Evolutionary conservation across 352 stramenopile genomes (phyloP), one percentile per base, ranked within the genome.

Genomic region (Blastocystis sp.): DNA sequence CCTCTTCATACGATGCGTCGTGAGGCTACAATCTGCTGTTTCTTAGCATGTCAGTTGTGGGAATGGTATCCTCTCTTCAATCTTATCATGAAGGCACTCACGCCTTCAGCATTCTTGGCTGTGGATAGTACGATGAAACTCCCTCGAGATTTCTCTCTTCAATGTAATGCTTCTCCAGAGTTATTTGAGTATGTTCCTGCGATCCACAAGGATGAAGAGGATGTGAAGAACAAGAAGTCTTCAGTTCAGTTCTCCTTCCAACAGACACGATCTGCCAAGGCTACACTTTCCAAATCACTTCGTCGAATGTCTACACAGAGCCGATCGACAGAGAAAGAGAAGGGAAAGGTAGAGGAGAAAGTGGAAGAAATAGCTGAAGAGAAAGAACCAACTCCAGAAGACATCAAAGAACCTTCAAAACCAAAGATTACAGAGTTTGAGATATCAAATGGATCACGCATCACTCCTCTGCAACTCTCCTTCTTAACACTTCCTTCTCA

Each of bases 61-160:
- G 66, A 78, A 49, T 78, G 66, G 66, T 78, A 78, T 9, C 66
- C 66, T 21, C 66, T 78, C 42, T 39, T 78, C 39, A 29, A 78
- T 11, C 21, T 78, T n/a, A 32, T 78, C 27, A 49, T 58, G 32
- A 78, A 78, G 39, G 66, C 66, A 7, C 42, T 78, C 9, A 39
- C 27, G 66, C 66, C 66, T 49, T 54, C 66, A 32, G 32, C 42
- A 39, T 14, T 56, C 42, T 21, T 78, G 32, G 46, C 32, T 21
- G 66, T 78, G 66, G 66, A 78, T 32, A n/a, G 21, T 9, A 59
- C 66, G 46, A 39, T 78, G 66, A 39, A 58, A 12, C 29, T 78
- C 42, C 66, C 66, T 11, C 32, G 42, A 0, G 66, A 78, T 14
- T 56, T 56, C 37, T 12, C 0, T 39, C 5, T 56, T 39, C 37